phyloP scores from a whole-genome alignment of 78 protist species.

The Diacronema lutheri region DNA sequence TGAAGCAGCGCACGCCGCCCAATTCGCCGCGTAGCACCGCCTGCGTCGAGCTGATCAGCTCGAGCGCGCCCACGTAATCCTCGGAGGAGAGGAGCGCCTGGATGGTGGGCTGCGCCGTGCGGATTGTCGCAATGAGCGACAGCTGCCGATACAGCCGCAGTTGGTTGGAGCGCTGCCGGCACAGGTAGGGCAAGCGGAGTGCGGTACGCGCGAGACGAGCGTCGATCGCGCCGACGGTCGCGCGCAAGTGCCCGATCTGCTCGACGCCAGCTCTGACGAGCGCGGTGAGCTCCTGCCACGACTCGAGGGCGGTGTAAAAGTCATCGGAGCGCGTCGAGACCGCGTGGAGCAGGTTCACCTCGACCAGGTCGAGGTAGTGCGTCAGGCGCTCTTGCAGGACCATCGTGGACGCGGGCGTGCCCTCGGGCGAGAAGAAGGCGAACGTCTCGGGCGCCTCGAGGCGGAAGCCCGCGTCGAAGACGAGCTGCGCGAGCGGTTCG shows the following conservation, averaged over 20 bases:
- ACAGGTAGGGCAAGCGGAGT: not conserved
- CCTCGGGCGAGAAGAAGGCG: not conserved
- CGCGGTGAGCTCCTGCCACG: not conserved
- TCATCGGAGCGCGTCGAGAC: not conserved
- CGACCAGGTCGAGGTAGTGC: not conserved
- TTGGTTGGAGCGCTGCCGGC: not conserved
- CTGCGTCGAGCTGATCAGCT: conserved; percentile 1
- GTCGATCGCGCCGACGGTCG: not conserved
- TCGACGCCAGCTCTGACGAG: not conserved
- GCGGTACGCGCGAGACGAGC: not conserved
- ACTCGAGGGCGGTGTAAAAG: not conserved
- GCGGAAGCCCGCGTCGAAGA: not conserved
- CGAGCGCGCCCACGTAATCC: not conserved
- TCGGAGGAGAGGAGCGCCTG: not conserved
- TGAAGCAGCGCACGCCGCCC: no score
- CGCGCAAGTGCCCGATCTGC: not conserved
- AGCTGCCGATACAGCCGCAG: not conserved
- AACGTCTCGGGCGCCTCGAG: not conserved
- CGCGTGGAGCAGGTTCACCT: not conserved
- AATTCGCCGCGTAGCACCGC: not conserved
- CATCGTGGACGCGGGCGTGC: not conserved
- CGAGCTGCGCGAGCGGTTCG: not conserved
- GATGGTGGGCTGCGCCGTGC: not conserved
- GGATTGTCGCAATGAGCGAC: not conserved
- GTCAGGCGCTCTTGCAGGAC: not conserved